A percentile compares a stretch with the other conserved stretches of the same genome.
phyloP scores from a whole-genome alignment of 768 basidiomycete species.

The Phylloporus sp. region DNA sequence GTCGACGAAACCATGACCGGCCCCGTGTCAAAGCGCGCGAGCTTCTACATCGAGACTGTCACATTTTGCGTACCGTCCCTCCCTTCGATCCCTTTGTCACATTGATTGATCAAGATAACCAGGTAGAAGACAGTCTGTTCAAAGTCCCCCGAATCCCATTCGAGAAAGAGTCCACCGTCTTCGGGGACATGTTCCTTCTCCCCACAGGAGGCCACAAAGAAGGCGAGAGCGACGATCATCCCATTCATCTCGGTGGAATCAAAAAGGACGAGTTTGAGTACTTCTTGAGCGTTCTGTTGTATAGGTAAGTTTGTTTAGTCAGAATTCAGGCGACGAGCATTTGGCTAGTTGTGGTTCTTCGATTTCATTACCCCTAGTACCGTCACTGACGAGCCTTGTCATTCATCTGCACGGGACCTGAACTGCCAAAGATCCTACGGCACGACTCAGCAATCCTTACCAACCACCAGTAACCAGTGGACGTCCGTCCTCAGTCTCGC shows the following conservation, averaged over 20 bases:
- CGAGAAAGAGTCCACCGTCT: slow-evolving; percentile 15
- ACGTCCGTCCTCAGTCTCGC: slow-evolving; percentile 34
- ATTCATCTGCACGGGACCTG: too few relatives aligned
- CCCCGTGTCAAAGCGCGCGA: neutral
- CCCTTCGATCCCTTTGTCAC: neutral
- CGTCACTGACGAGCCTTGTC: neutral
- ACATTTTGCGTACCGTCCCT: slow-evolving; percentile 11
- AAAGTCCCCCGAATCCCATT: slow-evolving; percentile 15
- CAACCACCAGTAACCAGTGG: slow-evolving; percentile 28
- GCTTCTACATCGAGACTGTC: slow-evolving; percentile 11
- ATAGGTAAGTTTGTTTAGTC: slow-evolving; percentile 13
- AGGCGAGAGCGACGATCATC: slow-evolving; percentile 12
- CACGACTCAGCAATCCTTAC: neutral
- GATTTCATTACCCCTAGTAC: too few relatives aligned
- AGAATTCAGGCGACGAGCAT: too few relatives aligned
- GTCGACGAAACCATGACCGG: neutral
- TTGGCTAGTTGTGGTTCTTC: too few relatives aligned
- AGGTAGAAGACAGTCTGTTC: slow-evolving; percentile 23
- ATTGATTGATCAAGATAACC: neutral
- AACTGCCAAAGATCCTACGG: neutral
- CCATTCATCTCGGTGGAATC: slow-evolving; percentile 13
- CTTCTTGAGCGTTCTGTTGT: slow-evolving; percentile 12
- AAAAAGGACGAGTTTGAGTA: slow-evolving; percentile 15
- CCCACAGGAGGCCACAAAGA: slow-evolving; percentile 10
- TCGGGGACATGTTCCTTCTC: slow-evolving; percentile 17